Base-by-base conservation (phyloP, 2,329 filamentous ascomycete species). In the Ophiosphaerella korrae region DNA sequence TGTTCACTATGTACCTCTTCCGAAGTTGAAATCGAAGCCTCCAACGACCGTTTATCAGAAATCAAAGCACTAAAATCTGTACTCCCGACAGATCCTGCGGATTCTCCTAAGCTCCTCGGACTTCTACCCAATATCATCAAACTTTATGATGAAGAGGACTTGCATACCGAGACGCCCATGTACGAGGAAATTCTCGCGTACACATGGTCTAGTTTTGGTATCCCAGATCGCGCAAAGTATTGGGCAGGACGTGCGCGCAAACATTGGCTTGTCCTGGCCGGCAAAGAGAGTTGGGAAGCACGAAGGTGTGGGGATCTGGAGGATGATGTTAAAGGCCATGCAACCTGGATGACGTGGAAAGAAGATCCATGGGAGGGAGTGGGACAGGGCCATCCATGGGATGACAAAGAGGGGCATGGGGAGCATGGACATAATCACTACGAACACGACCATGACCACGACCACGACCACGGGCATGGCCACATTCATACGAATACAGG, bases 111-210 rank as follows among this genome's bases (percentile, higher is more conserved):
- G 38, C 59, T 68, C 34, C 56, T 70, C 16, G 52, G 51, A 3
- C 45, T 63, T 2, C 50, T 72, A 1, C 63, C 65, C 12, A 52
- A 54, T 11, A 56, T 73, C 3, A 63, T 73, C 24, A 14, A 47
- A 3, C 45, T 63, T 0, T 46, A 71, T 7, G 60, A 71, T 21
- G 50, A 69, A 48, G 70, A 73, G 50, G 60, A 53, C 0, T 45
- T 73, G 0, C 40, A 63, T 13, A 48, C 52, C 12, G 65, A 72
- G 18, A 48, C 57, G 3, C 60, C 66, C 0, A 52, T 52, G 53
- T 71, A 64, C 31, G 67, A 70, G 46, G 70, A 73, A 52, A 69
- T 68, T 39, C 47, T 71, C 1, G 70, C 67, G 12, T 71, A 71
- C 42, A 62, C 67, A 16, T 73, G 60, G 54, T 66, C 59, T 32